Base-by-base conservation (phyloP, 2,329 filamentous ascomycete genomes). In the Colletotrichum sp. region DNA sequence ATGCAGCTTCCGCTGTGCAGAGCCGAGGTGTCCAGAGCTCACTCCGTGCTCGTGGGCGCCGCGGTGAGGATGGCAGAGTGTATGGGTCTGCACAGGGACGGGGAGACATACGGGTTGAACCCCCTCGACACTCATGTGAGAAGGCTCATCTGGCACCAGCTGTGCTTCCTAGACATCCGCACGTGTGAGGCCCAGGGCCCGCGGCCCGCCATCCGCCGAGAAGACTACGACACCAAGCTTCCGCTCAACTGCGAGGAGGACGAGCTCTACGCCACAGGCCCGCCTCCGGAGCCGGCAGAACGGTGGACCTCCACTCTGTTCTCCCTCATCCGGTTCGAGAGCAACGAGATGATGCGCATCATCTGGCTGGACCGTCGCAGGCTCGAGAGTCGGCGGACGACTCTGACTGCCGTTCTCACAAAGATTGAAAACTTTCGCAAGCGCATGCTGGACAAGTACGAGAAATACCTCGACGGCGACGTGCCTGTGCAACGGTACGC, bases 181-280 rank as follows among this genome's bases (percentile, higher is more conserved):
- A 95, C 94, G 1, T 94, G 92, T 80, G 94, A 96, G 83, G 91
- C 92, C 2, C 94, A 95, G 77, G 94, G 94, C 0, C 94, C 94
- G 10, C 89, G 92, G 28, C 93, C 93, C 1, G 90, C 91, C 68
- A 95, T 96, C 70, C 90, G 93, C n/a, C 88, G 90, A 52, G 93
- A 95, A 26, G 94, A 96, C 80, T 96, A 93, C 82, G 93, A 95
- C 79, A 95, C 94, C 0, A 91, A 90, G 76, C 88, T 95, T 30
- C 94, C 94, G 1, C 84, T 94, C 13, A 95, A 95, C 81, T 90
- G 93, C 75, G 89, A 95, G 76, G 94, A 95, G 78, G 85, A 86
- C 3, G 91, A 93, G 68, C 86, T 95, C n/a, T 86, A 83, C 63
- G 78, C 84, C 8, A 85, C 85, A 4, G 79, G 81, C 0, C 85